Conservation (phyloP, 345 rosid species). For the Ceriops decandra region DNA sequence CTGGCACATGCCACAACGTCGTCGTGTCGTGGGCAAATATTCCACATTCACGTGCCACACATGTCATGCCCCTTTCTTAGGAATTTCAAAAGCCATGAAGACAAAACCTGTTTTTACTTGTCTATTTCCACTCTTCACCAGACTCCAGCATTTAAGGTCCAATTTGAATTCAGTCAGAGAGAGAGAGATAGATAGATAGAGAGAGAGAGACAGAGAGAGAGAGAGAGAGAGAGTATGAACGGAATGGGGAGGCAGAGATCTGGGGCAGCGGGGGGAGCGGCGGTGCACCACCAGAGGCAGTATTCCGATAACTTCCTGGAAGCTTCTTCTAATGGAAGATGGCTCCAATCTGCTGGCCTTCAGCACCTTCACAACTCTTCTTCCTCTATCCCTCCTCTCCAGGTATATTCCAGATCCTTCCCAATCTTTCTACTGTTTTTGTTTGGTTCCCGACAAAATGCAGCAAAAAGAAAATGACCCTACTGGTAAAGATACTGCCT, state of each 20-base stretch:
- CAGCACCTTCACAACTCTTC: slow-evolving; percentile 64
- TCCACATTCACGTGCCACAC: not conserved
- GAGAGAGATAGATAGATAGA: no score
- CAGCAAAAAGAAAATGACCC: no score
- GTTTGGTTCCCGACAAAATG: no score
- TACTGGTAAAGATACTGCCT: no score
- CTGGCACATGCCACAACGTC: not conserved
- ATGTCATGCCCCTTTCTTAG: not conserved
- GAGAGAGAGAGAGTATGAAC: slow-evolving; percentile 37
- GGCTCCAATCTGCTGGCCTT: slow-evolving; percentile 94
- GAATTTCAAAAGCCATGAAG: no score
- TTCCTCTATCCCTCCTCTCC: slow-evolving; percentile 48
- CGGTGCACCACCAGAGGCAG: slow-evolving; percentile 75
- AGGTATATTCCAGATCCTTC: slow-evolving; percentile 30
- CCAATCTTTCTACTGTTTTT: not conserved
- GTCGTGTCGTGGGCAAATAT: not conserved
- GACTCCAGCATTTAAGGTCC: not conserved
- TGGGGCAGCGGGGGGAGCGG: slow-evolving; percentile 36
- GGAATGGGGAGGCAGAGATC: slow-evolving; percentile 85
- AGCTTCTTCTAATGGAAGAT: slow-evolving; percentile 67
- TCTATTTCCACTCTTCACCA: not conserved
- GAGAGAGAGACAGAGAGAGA: not conserved
- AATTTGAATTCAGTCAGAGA: slow-evolving; percentile 17
- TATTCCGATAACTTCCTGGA: slow-evolving; percentile 73
- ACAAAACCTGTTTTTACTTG: no score